phyloP scores from a whole-genome alignment of 2,329 filamentous ascomycete genomes.

The Bertia moriformis region DNA sequence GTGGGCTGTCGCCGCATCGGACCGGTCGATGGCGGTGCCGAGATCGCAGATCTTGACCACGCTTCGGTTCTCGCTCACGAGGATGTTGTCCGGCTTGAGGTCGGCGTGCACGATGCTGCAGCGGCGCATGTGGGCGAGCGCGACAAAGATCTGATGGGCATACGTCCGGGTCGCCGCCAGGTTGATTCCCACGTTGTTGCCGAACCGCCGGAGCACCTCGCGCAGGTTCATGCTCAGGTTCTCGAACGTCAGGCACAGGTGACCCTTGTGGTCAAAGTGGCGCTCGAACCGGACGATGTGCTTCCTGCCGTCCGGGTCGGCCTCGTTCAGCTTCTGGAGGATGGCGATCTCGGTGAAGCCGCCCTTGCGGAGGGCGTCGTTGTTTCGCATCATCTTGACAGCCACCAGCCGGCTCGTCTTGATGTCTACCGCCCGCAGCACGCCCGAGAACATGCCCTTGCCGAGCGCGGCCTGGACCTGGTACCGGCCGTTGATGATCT shows the following conservation, averaged over 20 bases:
- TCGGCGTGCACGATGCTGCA: conserved; percentile 92
- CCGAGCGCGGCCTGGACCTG: conserved; percentile 77
- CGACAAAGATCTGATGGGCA: conserved; percentile 85
- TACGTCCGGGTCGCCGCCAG: conserved; percentile 75
- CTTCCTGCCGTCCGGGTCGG: conserved; percentile 78
- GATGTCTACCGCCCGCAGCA: conserved; percentile 74
- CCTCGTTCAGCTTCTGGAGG: conserved; percentile 69
- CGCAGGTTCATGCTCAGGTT: conserved; percentile 85
- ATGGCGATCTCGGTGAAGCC: conserved; percentile 92
- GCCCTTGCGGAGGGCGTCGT: conserved; percentile 80
- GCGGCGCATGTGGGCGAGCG: conserved; percentile 73
- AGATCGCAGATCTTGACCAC: conserved; percentile 89
- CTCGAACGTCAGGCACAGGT: conserved; percentile 94
- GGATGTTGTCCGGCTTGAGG: conserved; percentile 92
- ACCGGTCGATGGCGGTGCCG: conserved; percentile 83
- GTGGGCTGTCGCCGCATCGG: conserved; percentile 53
- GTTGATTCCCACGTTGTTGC: conserved; percentile 84
- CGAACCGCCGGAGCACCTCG: conserved; percentile 89
- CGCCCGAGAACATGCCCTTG: conserved; percentile 90
- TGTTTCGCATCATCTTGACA: conserved; percentile 95
- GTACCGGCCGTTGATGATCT: conserved; percentile 78
- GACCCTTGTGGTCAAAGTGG: conserved; percentile 83
- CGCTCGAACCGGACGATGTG: conserved; percentile 80
- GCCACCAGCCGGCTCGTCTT: conserved; percentile 67
- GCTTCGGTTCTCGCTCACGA: conserved; percentile 74